Percentiles rank a stretch among this genome's conserved stretches.
Evolutionary conservation across 75 land plant species (phyloP).

Genomic region (Picea glauca): DNA sequence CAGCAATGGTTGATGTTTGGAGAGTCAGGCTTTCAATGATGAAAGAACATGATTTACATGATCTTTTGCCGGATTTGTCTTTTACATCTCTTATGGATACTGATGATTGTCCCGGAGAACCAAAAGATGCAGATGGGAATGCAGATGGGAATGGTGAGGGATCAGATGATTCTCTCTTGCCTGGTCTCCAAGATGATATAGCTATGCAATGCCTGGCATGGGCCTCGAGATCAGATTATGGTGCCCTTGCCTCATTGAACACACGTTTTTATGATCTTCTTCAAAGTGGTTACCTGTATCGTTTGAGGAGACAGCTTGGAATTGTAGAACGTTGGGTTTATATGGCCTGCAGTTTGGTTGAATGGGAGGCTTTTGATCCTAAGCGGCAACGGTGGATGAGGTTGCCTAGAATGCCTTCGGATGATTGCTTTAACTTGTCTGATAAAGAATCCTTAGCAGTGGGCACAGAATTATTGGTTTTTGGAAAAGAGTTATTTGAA

Average conservation of each 20-base stretch:
- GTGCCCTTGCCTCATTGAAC: slow-evolving; percentile 45
- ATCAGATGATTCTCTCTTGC: slow-evolving; percentile 23
- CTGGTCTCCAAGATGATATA: slow-evolving; percentile 35
- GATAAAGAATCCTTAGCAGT: slow-evolving; percentile 79
- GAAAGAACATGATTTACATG: background rate
- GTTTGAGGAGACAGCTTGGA: slow-evolving; percentile 32
- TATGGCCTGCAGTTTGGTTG: slow-evolving; percentile 47
- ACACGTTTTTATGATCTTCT: slow-evolving; percentile 31
- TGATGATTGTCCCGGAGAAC: slow-evolving; percentile 1
- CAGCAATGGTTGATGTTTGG: slow-evolving; percentile 8
- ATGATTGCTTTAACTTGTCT: slow-evolving; percentile 46
- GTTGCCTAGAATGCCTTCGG: slow-evolving; percentile 38
- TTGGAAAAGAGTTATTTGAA: slow-evolving; percentile 46
- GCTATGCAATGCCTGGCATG: slow-evolving; percentile 40
- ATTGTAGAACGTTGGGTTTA: slow-evolving; percentile 81
- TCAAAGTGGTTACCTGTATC: slow-evolving; percentile 41
- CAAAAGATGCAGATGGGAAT: slow-evolving; percentile 4
- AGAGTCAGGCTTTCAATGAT: slow-evolving; percentile 1
- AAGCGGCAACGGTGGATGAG: slow-evolving; percentile 46
- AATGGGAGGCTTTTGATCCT: slow-evolving; percentile 77
- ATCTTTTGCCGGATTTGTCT: background rate
- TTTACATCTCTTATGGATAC: background rate
- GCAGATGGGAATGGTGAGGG: slow-evolving; percentile 7
- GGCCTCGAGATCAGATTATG: slow-evolving; percentile 56
- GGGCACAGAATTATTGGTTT: slow-evolving; percentile 73